Evolutionary conservation across 2,329 filamentous ascomycete genomes (phyloP), one percentile per base, ranked within the genome.

Genomic region (Massarina eburnea): DNA sequence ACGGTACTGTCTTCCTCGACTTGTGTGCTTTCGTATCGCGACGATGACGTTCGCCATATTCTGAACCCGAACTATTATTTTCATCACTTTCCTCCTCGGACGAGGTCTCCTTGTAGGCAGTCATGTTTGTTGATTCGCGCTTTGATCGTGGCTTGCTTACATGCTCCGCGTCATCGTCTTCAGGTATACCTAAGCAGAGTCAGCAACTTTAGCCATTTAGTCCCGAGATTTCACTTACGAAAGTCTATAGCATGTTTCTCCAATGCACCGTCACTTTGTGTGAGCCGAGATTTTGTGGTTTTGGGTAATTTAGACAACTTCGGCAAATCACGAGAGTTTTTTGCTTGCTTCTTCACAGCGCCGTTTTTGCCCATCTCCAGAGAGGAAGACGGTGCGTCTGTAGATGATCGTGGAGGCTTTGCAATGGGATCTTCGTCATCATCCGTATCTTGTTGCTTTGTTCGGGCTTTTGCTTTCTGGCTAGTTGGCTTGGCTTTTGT

Each of bases 161-260:
- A 30, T 30, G 27, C n/a, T 30, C 29, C n/a, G 39, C 8, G 3
- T 49, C 18, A 3, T 46, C 17, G 10, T 52, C 52, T 42, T 41
- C 21, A 5, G 55, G 55, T 12, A 58, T 42, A 10, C 24, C 35
- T 21, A 46, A 56, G 10, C n/a, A n/a, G n/a, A n/a, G n/a, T n/a
- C n/a, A n/a, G n/a, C n/a, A n/a, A n/a, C n/a, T n/a, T n/a, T n/a
- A n/a, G n/a, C n/a, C n/a, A n/a, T n/a, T n/a, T n/a, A n/a, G n/a
- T n/a, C n/a, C n/a, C n/a, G n/a, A n/a, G n/a, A n/a, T n/a, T n/a
- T n/a, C n/a, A n/a, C n/a, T 49, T 22, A 32, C 47, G 41, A 34
- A 40, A 22, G 15, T 39, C n/a, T 6, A 12, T 18, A 22, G 12
- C 33, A 15, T 6, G 12, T 30, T 14, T 5, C n/a, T 30, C 27